Base-by-base conservation (phyloP, 352 stramenopile genomes). In the Pythium sp. region DNA sequence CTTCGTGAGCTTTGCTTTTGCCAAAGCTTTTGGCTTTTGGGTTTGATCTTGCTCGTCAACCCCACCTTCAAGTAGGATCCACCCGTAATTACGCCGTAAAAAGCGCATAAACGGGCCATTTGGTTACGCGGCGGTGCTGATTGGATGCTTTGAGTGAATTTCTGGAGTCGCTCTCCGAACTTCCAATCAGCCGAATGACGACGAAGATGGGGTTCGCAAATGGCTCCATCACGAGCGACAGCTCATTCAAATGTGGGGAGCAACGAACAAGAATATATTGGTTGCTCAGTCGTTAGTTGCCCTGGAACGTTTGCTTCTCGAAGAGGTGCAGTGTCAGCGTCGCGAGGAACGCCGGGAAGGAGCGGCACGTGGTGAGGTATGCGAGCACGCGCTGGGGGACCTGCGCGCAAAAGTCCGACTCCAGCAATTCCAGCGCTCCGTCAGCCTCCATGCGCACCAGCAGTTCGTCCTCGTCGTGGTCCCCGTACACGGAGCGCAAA, bases 231-330 rank as follows among this genome's bases (percentile, higher is more conserved):
- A 12, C 38, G 18, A 20, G 15, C 12, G 12, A 46, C 12, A 20
- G 15, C 2, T 20, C 38, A 46, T 46, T 46, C 38, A 46, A 15
- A 46, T 20, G 38, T 46, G 38, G 14, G 14, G 38, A 36, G 24
- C 15, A 22, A 38, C 11, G 14, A 46, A 3, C 54, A 18, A 20
- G 1, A 12, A 61, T 61, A 30, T 47, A 61, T 30, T 47, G 3
- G 20, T 61, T 20, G 18, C 47, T 47, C 1, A 11, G 18, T 28
- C 32, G 63, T 70, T 78, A 88, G 70, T 81, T 81, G 57, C 86
- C 84, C 61, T 95, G 87, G 67, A 96, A 96, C 0, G 91, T 97
- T 69, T 95, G 86, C 68, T 94, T 94, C 74, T 96, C 90, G 62
- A 97, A 97, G 24, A 97, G 75, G 74, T 94, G 79, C 55, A 97